Conservation (phyloP, 495 filamentous ascomycete species). For the Clavariopsis aquatica region DNA sequence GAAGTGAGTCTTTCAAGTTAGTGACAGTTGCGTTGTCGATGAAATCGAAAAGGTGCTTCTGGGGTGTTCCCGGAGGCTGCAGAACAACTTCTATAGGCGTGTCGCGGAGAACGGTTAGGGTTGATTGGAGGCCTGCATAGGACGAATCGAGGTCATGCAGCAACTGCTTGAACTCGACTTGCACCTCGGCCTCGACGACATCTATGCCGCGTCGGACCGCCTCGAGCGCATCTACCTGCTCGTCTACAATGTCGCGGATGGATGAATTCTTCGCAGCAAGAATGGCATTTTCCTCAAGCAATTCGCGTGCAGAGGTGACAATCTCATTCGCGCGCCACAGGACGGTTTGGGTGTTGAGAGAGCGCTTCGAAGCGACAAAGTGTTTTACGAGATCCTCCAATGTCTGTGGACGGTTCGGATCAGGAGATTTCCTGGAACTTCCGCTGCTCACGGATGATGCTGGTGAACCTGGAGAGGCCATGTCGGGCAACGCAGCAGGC, state of each 20-base stretch:
- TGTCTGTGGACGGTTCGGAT: slow-evolving; percentile 40
- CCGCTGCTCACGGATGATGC: slow-evolving; percentile 34
- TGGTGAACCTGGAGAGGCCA: slow-evolving; percentile 36
- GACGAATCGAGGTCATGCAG: slow-evolving; percentile 73
- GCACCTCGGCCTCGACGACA: slow-evolving; percentile 53
- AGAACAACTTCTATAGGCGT: slow-evolving; percentile 76
- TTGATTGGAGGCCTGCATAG: slow-evolving; percentile 68
- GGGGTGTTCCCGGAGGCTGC: slow-evolving; percentile 64
- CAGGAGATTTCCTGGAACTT: slow-evolving; percentile 22
- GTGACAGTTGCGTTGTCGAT: slow-evolving; percentile 81
- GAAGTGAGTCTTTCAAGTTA: slow-evolving; percentile 64
- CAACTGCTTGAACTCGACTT: slow-evolving; percentile 62
- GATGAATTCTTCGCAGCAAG: slow-evolving; percentile 77
- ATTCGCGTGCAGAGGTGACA: slow-evolving; percentile 69
- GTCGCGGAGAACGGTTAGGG: slow-evolving; percentile 66
- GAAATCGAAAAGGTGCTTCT: slow-evolving; percentile 81
- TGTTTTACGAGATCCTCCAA: slow-evolving; percentile 77
- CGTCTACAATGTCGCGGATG: slow-evolving; percentile 68
- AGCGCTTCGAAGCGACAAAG: slow-evolving; percentile 86
- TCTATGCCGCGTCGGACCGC: slow-evolving; percentile 63
- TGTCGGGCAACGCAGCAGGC: slow-evolving; percentile 7
- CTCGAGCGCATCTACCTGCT: slow-evolving; percentile 69
- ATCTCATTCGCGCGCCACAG: slow-evolving; percentile 88
- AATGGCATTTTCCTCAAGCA: slow-evolving; percentile 78
- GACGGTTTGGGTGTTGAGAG: slow-evolving; percentile 79